Percentiles rank a stretch among this genome's conserved stretches.
Evolutionary conservation across 2,329 filamentous ascomycete genomes (phyloP).

Genomic region (Didymella exigua): DNA sequence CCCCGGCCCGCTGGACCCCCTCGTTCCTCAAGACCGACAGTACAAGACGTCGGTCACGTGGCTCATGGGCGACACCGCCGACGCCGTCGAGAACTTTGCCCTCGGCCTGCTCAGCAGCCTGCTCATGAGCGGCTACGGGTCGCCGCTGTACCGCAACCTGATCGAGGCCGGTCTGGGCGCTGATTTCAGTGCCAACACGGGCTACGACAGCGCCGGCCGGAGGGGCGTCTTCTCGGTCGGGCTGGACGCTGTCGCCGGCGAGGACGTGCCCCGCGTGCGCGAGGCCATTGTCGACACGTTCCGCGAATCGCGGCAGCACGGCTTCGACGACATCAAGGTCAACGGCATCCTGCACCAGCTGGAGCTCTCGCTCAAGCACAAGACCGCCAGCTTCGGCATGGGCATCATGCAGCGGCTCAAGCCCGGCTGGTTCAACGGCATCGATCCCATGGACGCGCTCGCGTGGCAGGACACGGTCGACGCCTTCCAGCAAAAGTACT

Average conservation of each 20-base stretch:
- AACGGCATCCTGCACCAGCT: constrained; percentile 93
- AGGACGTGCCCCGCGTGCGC: constrained; percentile 78
- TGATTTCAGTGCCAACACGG: constrained; percentile 93
- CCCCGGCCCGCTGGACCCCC: constrained; percentile 80
- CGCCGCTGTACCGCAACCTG: constrained; percentile 85
- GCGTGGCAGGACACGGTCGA: constrained; percentile 90
- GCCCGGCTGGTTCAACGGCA: constrained; percentile 93
- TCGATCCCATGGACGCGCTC: constrained; percentile 87
- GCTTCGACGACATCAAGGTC: constrained; percentile 89
- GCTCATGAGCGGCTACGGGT: constrained; percentile 92
- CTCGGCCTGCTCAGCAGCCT: constrained; percentile 81
- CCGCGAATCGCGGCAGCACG: constrained; percentile 70
- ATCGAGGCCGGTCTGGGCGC: constrained; percentile 89
- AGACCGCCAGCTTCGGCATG: constrained; percentile 94
- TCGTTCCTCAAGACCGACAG: constrained; percentile 85
- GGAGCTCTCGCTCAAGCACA: constrained; percentile 92
- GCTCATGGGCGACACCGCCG: constrained; percentile 81
- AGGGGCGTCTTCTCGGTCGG: constrained; percentile 88
- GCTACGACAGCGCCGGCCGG: constrained; percentile 80
- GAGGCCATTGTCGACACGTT: constrained; percentile 75
- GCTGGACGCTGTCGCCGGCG: constrained; percentile 83
- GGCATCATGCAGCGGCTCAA: constrained; percentile 86
- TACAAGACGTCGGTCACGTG: constrained; percentile 94
- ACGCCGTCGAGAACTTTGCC: constrained; percentile 88
- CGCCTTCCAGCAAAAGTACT: constrained; percentile 78